Evolutionary conservation across 257 asterid genomes (phyloP).

Genomic region (Lycium barbarum): DNA sequence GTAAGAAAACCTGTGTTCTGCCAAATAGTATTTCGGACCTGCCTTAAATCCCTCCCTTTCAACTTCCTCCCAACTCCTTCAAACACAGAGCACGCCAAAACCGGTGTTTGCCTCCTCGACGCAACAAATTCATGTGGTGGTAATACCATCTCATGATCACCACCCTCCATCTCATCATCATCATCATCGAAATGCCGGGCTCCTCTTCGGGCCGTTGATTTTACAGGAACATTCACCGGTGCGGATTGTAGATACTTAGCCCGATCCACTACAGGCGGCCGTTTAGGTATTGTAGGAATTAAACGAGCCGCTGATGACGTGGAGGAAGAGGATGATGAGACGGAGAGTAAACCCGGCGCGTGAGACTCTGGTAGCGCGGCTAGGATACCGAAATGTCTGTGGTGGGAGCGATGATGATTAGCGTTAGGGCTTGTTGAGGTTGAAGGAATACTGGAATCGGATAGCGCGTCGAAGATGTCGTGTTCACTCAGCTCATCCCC

Average conservation of each 20-base stretch:
- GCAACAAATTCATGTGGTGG: conserved; percentile 79
- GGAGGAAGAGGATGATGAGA: conserved; percentile 42
- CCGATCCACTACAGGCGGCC: conserved; percentile 46
- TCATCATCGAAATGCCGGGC: conserved; percentile 46
- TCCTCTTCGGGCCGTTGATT: conserved; percentile 49
- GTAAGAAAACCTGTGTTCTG: conserved; percentile 74
- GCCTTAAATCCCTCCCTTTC: conserved; percentile 82
- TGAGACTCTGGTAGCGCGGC: conserved; percentile 59
- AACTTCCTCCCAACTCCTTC: conserved; percentile 82
- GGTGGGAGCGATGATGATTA: conserved; percentile 16
- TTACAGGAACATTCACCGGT: conserved; percentile 69
- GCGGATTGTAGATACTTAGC: conserved; percentile 55
- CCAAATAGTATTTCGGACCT: conserved; percentile 74
- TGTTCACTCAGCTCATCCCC: conserved; percentile 63
- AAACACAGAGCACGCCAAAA: conserved; percentile 64
- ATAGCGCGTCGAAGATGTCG: conserved; percentile 58
- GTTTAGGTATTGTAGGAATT: conserved; percentile 53
- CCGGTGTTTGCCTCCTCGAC: conserved; percentile 53
- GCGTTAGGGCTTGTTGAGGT: conserved; percentile 32
- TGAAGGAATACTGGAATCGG: conserved; percentile 41
- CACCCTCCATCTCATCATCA: conserved; percentile 40
- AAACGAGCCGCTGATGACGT: conserved; percentile 45
- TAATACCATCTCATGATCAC: conserved; percentile 42
- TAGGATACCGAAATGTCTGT: conserved; percentile 54
- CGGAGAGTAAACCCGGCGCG: conserved; percentile 21